Percentiles rank a stretch among this genome's conserved stretches.
Conservation (phyloP, 306 rosid genomes). For the Prunus fruticosa region DNA sequence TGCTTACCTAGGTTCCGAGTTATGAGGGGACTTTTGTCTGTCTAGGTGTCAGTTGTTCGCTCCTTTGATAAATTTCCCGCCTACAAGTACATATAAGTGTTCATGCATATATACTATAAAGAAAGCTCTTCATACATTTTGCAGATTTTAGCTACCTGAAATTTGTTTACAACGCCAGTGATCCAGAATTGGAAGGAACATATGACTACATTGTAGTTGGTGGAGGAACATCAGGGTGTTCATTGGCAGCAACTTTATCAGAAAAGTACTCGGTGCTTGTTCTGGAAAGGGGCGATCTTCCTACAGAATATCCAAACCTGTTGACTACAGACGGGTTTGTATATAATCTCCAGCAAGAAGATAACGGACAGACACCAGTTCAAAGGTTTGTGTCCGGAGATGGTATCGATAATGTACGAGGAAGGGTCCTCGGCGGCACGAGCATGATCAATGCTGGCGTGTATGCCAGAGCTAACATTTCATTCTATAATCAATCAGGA, state of each 20-base stretch:
- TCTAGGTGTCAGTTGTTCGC: no score
- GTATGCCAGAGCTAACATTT: constrained; percentile 17
- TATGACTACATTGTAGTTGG: no score
- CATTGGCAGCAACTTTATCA: constrained; percentile 32
- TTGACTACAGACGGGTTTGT: background rate
- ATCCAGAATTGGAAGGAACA: no score
- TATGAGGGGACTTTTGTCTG: no score
- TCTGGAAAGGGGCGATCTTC: background rate
- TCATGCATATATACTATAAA: no score
- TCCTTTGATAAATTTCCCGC: no score
- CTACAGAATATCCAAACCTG: background rate
- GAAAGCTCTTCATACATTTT: no score
- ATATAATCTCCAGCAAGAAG: background rate
- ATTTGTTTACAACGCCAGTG: no score
- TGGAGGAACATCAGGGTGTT: no score
- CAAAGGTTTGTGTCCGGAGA: constrained; percentile 14
- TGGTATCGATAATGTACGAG: constrained; percentile 21
- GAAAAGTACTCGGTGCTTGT: constrained; percentile 19
- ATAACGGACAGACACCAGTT: constrained; percentile 10
- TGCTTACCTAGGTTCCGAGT: no score
- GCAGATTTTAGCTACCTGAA: no score
- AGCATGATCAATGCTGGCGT: constrained; percentile 28
- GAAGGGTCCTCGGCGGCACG: constrained; percentile 27
- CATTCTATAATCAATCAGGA: constrained; percentile 11
- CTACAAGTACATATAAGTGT: no score